phyloP scores from a whole-genome alignment of 1,284 basidiomycete species.

The Singerocomus rubriflavus region DNA sequence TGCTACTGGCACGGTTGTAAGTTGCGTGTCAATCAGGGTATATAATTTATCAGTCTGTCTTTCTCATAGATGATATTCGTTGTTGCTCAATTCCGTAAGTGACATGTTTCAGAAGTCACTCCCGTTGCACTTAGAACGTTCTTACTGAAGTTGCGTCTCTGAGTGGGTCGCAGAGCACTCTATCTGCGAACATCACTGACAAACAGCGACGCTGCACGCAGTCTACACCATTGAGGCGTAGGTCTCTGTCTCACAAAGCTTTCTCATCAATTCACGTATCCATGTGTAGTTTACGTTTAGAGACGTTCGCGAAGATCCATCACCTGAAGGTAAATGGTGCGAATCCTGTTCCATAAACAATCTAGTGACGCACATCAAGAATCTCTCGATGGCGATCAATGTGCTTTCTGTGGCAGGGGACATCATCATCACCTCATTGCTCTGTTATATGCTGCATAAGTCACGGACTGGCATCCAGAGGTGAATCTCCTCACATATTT shows the following conservation, averaged over 20 bases:
- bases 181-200: not conserved
- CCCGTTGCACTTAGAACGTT: not conserved
- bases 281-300: not conserved
- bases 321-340: not conserved
- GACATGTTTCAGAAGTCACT: not conserved
- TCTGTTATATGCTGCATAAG: constrained; percentile 47
- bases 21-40: not conserved
- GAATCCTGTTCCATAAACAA: not conserved
- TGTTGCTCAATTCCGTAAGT: not conserved
- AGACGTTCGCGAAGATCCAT: rapidly evolving
- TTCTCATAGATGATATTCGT: not conserved
- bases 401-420: constrained; percentile 39
- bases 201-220: not conserved
- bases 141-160: not conserved
- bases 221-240: not conserved
- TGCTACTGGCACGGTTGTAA: not conserved
- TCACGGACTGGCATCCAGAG: constrained; percentile 54
- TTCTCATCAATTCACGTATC: not conserved
- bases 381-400: not conserved
- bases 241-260: not conserved
- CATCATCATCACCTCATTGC: constrained; percentile 47
- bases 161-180: not conserved
- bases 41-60: no score
- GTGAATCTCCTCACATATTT: constrained; percentile 23
- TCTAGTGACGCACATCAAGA: not conserved